phyloP scores from a whole-genome alignment of 495 filamentous ascomycete genomes.

The Cairneyella variabilis region DNA sequence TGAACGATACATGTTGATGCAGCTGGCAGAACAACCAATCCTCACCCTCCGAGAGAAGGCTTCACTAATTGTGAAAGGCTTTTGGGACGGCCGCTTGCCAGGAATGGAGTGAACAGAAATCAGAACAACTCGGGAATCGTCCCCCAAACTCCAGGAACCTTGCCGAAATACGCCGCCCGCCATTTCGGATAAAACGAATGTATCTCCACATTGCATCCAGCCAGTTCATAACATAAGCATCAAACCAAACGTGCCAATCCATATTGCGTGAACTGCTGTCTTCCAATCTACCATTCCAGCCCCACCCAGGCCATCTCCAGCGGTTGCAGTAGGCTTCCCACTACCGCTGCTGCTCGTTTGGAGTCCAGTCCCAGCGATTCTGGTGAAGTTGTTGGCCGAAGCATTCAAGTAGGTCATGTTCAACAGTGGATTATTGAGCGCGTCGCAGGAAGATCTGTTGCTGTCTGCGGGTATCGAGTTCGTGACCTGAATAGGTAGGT shows the following conservation, averaged over 20 bases:
- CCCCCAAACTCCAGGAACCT: too few species aligned
- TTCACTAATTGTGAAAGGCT: too few species aligned
- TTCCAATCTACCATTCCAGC: slow-evolving; percentile 16
- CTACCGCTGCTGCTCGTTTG: slow-evolving; percentile 8
- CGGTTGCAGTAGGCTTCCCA: too few species aligned
- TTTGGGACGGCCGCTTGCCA: too few species aligned
- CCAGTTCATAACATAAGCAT: slow-evolving; percentile 1
- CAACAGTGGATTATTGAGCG: slow-evolving; percentile 35
- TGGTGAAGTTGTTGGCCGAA: slow-evolving; percentile 24
- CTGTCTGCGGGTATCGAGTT: slow-evolving; percentile 48
- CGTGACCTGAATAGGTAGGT: slow-evolving; percentile 62
- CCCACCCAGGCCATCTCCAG: slow-evolving; percentile 15
- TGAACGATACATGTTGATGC: too few species aligned
- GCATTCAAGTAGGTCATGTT: slow-evolving; percentile 9
- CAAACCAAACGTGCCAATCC: slow-evolving; percentile 11
- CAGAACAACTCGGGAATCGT: not conserved
- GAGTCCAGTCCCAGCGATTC: slow-evolving; percentile 20
- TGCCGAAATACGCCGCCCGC: too few species aligned
- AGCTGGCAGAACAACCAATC: too few species aligned
- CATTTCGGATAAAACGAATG: too few species aligned
- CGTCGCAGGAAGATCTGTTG: slow-evolving; percentile 41
- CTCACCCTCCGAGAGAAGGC: too few species aligned
- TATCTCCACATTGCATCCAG: not conserved
- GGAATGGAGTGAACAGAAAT: too few species aligned
- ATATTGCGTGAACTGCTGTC: slow-evolving; percentile 13